A percentile compares a stretch with the other conserved stretches of the same genome.
These are phyloP conservation scores for Thalia dealbata DNA, from an alignment of 176 grass and related monocot species.

Conservation along the genomic window DNA sequence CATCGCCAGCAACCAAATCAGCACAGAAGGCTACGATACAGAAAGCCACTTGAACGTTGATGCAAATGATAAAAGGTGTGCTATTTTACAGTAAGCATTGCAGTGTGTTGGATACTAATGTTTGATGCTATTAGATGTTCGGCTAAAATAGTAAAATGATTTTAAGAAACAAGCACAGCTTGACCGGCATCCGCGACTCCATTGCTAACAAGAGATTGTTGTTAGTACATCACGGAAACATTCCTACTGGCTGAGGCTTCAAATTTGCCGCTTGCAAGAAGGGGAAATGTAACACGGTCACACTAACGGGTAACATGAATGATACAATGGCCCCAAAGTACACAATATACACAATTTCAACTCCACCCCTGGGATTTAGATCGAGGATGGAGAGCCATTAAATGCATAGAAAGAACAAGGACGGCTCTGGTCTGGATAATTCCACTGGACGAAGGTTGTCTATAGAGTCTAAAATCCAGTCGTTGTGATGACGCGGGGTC, in stretches of 20 bases:
- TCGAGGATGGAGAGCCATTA: neutral
- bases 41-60: neutral
- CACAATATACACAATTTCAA: constrained; percentile 2
- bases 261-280: neutral
- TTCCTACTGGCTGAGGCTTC: neutral
- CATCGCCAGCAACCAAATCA: too few species aligned
- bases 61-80: neutral
- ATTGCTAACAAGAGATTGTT: neutral
- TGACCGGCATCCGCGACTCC: neutral
- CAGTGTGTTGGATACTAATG: neutral
- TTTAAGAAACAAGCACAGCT: neutral
- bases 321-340: neutral
- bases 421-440: neutral
- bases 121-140: neutral
- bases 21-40: neutral
- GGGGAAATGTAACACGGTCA: constrained; percentile 1
- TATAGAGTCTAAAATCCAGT: constrained; percentile 2
- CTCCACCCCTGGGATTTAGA: neutral
- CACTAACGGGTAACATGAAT: neutral
- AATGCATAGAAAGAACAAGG: neutral
- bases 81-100: neutral
- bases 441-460: neutral
- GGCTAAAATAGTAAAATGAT: neutral
- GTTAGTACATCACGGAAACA: neutral
- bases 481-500: constrained; percentile 1